Base-by-base conservation (phyloP, 805 yeast genomes). In the Blastobotrys peoriensis region DNA sequence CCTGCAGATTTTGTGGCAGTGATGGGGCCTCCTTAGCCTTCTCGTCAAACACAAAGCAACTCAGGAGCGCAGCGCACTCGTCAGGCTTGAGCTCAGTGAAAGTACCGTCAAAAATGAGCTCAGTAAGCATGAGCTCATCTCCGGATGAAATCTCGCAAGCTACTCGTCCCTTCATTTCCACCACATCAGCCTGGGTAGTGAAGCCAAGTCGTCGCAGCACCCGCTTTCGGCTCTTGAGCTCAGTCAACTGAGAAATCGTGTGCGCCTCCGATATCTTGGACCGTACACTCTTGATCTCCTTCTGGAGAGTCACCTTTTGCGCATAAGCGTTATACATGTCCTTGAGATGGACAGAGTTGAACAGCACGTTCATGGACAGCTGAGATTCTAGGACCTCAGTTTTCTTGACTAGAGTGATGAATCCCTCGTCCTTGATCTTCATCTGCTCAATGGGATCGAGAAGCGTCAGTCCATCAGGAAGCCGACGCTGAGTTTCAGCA, bases 21-120 rank as follows among this genome's bases (percentile, higher is more conserved):
- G 91, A 76, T 42, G 96, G 93, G 59, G 86, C 95, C 34, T 62
- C 67, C 61, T 88, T 88, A 34, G 95, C 85, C 59, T 94, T 78
- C 62, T 94, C 99, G 64, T 93, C 96, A 76, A 93, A 93, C 3
- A 94, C 97, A 65, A 91, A 93, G 67, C 97, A 88, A 30, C 96
- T 88, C 42, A 93, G 66, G 43, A 93, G 67, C 0, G 97, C 86
- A 9, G 97, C 97, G 64, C 94, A 81, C 62, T 88, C 96, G 56
- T 86, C 95, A 2, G 96, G 82, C 3, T 80, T 73, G 49, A 93
- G 70, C 41, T 87, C 96, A 56, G 81, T 87, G 69, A 93, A 93
- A 19, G 86, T 84, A 76, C 98, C 98, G 62, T 89, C 89, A 73
- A 93, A 93, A 25, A 93, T 85, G 54, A 93, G 70, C 62, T 93